phyloP scores from a whole-genome alignment of 2,329 filamentous ascomycete species.

The Xylaria sp. region DNA sequence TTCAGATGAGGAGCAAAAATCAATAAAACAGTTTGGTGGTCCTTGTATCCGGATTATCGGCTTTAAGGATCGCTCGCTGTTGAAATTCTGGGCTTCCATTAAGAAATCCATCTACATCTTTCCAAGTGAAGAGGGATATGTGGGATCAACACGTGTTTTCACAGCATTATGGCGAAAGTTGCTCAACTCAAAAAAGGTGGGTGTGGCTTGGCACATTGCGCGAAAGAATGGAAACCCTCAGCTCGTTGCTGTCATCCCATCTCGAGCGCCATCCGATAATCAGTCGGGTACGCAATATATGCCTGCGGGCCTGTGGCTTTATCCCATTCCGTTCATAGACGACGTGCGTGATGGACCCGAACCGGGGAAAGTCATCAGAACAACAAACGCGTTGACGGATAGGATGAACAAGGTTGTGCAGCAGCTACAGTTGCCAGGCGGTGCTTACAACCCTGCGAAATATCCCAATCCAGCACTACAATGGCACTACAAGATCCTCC shows the following conservation, averaged over 20 bases:
- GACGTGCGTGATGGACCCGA: slow-evolving; percentile 83
- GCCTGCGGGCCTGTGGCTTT: slow-evolving; percentile 88
- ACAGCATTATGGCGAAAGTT: slow-evolving; percentile 91
- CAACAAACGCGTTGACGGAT: slow-evolving; percentile 79
- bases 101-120: slow-evolving; percentile 94
- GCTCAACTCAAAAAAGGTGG: slow-evolving; percentile 81
- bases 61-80: slow-evolving; percentile 82
- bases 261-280: slow-evolving; percentile 72
- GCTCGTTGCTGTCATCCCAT: slow-evolving; percentile 84
- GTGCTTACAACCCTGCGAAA: slow-evolving; percentile 81
- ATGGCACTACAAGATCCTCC: slow-evolving; percentile 96
- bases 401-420: slow-evolving; percentile 85
- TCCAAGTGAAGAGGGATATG: slow-evolving; percentile 87
- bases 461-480: slow-evolving; percentile 94
- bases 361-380: slow-evolving; percentile 60
- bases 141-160: slow-evolving; percentile 93
- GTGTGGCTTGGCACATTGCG: slow-evolving; percentile 88
- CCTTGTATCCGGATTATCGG: slow-evolving; percentile 89
- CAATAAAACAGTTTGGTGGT: slow-evolving; percentile 81
- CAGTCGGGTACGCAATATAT: slow-evolving; percentile 74
- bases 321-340: slow-evolving; percentile 88
- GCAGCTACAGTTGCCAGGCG: slow-evolving; percentile 89
- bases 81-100: slow-evolving; percentile 86
- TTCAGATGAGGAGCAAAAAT: slow-evolving; percentile 81
- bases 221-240: slow-evolving; percentile 82